Evolutionary conservation across 164 flowering plant genomes (phyloP).

Genomic region (Protea cynaroides): DNA sequence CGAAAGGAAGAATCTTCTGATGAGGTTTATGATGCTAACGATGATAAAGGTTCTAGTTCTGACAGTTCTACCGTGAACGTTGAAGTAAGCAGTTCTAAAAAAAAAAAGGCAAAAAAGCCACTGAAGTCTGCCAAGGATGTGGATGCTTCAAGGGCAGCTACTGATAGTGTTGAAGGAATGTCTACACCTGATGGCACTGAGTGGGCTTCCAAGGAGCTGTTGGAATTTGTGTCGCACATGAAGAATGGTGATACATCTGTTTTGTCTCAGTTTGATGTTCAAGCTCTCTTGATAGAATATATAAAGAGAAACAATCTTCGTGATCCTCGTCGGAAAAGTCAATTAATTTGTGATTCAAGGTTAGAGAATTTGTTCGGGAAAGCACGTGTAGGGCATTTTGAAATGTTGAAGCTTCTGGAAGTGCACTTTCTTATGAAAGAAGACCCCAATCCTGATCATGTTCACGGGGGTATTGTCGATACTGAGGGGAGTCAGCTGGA

Average conservation of each 20-base stretch:
- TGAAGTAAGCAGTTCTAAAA: slow-evolving; percentile 40
- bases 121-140: slow-evolving; percentile 34
- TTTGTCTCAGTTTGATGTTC: slow-evolving; percentile 77
- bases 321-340: slow-evolving; percentile 83
- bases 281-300: slow-evolving; percentile 76
- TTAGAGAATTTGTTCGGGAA: slow-evolving; percentile 78
- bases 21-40: slow-evolving; percentile 39
- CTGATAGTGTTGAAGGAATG: slow-evolving; percentile 17
- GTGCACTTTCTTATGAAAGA: slow-evolving; percentile 73
- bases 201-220: slow-evolving; percentile 92
- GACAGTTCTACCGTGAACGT: slow-evolving; percentile 41
- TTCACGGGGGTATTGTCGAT: slow-evolving; percentile 62
- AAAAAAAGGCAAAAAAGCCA: slow-evolving; percentile 46
- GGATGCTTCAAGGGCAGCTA: slow-evolving; percentile 17
- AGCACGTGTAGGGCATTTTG: slow-evolving; percentile 83
- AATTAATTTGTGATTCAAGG: slow-evolving; percentile 80
- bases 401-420: slow-evolving; percentile 94
- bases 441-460: slow-evolving; percentile 48
- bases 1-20: slow-evolving; percentile 41
- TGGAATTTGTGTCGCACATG: slow-evolving; percentile 91
- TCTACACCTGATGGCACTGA: slow-evolving; percentile 33
- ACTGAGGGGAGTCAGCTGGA: slow-evolving; percentile 54
- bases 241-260: slow-evolving; percentile 67
- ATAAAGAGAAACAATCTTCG: slow-evolving; percentile 82
- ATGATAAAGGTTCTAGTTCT: slow-evolving; percentile 50